Base-by-base conservation (phyloP, 139 green algal species). In the Tetratostichococcus sp. region DNA sequence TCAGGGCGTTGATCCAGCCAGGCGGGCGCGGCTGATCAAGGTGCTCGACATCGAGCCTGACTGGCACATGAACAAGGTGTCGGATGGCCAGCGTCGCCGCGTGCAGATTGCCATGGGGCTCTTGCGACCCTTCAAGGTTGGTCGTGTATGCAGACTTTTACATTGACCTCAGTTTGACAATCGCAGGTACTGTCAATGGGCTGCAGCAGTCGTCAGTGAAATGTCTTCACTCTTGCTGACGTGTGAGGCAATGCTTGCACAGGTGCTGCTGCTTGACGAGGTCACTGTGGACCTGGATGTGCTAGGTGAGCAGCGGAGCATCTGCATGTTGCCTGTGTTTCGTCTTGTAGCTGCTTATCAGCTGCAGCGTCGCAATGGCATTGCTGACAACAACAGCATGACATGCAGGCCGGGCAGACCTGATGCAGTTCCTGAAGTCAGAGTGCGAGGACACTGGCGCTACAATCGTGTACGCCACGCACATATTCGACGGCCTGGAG, bases 401-500 rank as follows among this genome's bases (percentile, higher is more conserved):
- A n/a, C n/a, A n/a, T n/a, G 50, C 50, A 62, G 50, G 90, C 0
- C 86, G 96, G 0, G 78, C 93, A 4, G 91, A 98, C 71, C 89
- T 99, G 14, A 91, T 99, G 83, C 34, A 57, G 4, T 97, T 95
- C 73, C 84, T 97, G 26, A 71, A 79, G 62, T n/a, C 92, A 59
- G 93, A 97, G 83, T 96, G 89, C 73, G 68, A 82, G 68, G 43
- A 85, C 67, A 80, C 91, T 0, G 77, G 79, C 1, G 82, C 87
- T 1, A 92, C 89, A 31, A 89, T 98, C 75, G 84, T 99, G 30
- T 98, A 99, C 81, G 96, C 95, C 30, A 99, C 95, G 17, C 95
- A 99, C 83, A 99, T 99, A 72, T 98, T 99, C 79, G 95, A 99
- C 76, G 95, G 95, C 28, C 83, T 99, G 23, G 91, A 98, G 80